phyloP scores from a whole-genome alignment of 192 early-diverging fungal species.

The Jimgerdemannia lactiflua region DNA sequence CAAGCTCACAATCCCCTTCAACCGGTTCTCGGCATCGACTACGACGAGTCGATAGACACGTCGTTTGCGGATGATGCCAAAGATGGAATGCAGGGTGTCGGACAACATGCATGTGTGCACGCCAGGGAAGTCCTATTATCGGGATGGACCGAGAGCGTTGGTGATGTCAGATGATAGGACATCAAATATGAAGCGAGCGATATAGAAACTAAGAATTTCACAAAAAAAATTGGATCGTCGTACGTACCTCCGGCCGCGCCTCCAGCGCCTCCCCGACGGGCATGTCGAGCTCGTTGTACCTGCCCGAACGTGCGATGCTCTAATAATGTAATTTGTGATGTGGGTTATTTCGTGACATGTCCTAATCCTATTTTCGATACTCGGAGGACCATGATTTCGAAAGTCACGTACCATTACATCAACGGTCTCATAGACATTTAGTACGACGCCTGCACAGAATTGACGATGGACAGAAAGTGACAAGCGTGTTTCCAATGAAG shows the following conservation, averaged over 20 bases:
- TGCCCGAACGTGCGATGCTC: conserved; percentile 65
- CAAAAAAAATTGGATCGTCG: neutral
- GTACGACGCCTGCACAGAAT: conserved; percentile 54
- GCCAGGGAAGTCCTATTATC: conserved; percentile 78
- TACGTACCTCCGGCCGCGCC: conserved; percentile 69
- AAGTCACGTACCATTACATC: conserved; percentile 80
- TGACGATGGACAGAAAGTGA: neutral
- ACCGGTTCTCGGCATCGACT: conserved; percentile 74
- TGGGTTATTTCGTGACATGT: neutral
- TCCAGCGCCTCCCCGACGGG: conserved; percentile 85
- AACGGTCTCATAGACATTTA: conserved; percentile 96
- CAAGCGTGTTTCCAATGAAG: neutral
- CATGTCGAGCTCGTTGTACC: conserved; percentile 77
- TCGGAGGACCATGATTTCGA: neutral
- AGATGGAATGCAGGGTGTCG: conserved; percentile 85
- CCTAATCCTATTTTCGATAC: neutral
- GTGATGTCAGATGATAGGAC: neutral
- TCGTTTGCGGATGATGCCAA: conserved; percentile 84
- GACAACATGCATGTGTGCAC: conserved; percentile 88
- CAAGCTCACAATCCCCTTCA: conserved; percentile 82
- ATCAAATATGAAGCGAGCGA: conserved; percentile 1
- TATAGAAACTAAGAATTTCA: neutral
- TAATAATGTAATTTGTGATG: conserved; percentile 11
- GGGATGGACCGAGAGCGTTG: neutral
- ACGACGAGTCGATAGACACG: conserved; percentile 92